Percentiles rank a stretch among this genome's conserved stretches.
Evolutionary conservation across 768 basidiomycete species (phyloP).

Genomic region (Dictyophora rubrovolvata): DNA sequence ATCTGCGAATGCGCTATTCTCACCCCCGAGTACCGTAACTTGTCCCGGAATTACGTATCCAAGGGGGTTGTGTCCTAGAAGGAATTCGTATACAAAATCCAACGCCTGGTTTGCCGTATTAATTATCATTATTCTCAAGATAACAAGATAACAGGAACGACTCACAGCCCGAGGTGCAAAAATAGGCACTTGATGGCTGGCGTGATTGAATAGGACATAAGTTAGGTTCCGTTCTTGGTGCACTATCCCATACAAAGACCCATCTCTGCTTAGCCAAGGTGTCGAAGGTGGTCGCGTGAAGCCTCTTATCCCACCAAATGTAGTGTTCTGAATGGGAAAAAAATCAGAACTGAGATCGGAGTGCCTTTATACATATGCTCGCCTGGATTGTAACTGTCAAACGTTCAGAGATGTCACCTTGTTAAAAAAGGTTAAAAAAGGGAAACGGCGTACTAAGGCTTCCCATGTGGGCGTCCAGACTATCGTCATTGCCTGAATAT

Average conservation of each 20-base stretch:
- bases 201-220: conserved; percentile 28
- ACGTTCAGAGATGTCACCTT: neutral
- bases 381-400: conserved; percentile 7
- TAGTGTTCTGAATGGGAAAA: conserved; percentile 47
- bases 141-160: conserved; percentile 30
- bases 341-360: neutral
- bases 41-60: conserved; percentile 37
- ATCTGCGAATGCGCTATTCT: conserved; percentile 32
- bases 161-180: conserved; percentile 35
- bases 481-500: conserved; percentile 62
- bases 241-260: conserved; percentile 54
- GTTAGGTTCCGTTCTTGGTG: conserved; percentile 63
- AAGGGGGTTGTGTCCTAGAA: conserved; percentile 50
- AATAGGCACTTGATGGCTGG: conserved; percentile 32
- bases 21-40: conserved; percentile 38
- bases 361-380: neutral
- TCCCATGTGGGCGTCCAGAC: conserved; percentile 51
- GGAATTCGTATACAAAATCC: conserved; percentile 54
- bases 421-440: neutral
- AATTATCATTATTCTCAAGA: conserved; percentile 23
- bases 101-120: conserved; percentile 34
- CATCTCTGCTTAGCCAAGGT: conserved; percentile 51
- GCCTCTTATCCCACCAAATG: conserved; percentile 68
- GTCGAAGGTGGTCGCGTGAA: conserved; percentile 62
- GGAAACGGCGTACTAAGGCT: conserved; percentile 43